Percentiles rank a stretch among this genome's conserved stretches.
phyloP scores from a whole-genome alignment of 2,329 filamentous ascomycete species.

The Cladophialophora yegresii region DNA sequence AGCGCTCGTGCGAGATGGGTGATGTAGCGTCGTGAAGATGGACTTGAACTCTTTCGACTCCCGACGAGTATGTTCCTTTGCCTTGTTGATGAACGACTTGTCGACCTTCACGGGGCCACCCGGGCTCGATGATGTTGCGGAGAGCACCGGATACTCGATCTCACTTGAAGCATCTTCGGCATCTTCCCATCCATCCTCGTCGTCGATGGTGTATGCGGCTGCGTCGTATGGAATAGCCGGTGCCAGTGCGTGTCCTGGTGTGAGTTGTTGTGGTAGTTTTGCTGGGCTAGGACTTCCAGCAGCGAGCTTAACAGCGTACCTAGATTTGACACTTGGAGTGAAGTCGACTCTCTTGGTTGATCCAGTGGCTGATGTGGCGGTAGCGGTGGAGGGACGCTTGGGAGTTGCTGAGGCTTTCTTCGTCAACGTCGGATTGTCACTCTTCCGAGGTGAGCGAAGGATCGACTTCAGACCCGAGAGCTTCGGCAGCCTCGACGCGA shows the following conservation, averaged over 20 bases:
- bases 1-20: constrained; percentile 26
- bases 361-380: constrained; percentile 42
- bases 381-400: constrained; percentile 38
- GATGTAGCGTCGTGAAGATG: constrained; percentile 38
- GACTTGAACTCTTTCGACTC: constrained; percentile 37
- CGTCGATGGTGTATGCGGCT: constrained; percentile 34
- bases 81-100: constrained; percentile 26
- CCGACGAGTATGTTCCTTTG: constrained; percentile 39
- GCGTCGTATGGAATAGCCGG: constrained; percentile 35
- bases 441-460: constrained; percentile 54
- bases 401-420: constrained; percentile 31
- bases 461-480: constrained; percentile 62
- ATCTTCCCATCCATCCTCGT: constrained; percentile 32
- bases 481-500: constrained; percentile 49
- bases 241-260: constrained; percentile 24
- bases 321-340: constrained; percentile 66
- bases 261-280: constrained; percentile 40
- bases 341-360: constrained; percentile 81
- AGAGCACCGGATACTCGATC: constrained; percentile 45
- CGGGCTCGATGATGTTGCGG: constrained; percentile 30
- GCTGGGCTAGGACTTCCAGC: constrained; percentile 46
- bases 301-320: constrained; percentile 41
- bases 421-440: constrained; percentile 57
- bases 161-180: constrained; percentile 35
- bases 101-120: constrained; percentile 14